Evolutionary conservation across 805 yeast species (phyloP), one percentile per base, ranked within the genome.

Genomic region (Candida palmyrensis): DNA sequence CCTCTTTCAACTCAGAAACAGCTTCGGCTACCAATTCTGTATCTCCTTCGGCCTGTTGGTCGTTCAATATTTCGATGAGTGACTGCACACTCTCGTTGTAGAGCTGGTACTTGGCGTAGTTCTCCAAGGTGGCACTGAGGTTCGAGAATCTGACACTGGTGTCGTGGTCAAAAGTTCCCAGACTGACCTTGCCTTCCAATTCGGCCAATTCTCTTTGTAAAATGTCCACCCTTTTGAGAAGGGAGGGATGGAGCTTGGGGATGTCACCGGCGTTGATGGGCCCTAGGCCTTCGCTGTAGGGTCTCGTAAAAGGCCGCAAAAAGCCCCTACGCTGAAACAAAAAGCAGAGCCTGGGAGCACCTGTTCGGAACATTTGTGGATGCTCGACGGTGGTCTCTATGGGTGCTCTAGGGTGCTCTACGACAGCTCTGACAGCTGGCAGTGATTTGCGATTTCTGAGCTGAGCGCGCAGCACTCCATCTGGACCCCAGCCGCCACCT

Each of bases 1-100:
- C 43, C 1, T 56, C 48, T 1, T 60, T 62, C 4, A 86, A 46
- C 48, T 89, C 97, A 3, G 40, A 40, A 27, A 66, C 52, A 0
- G 95, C 96, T 42, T 80, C 86, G 2, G 47, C 49, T 11, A 67
- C 41, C 33, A 79, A 50, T 21, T 51, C 66, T 33, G 62, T 62
- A 14, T 77, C 71, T 37, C 65, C 75, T 3, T 59, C 60, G 4
- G 42, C 41, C 11, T 41, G 38, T 11, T 56, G 60, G 21, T 40
- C 45, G 15, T 18, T 24, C 9, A 50, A 27, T 11, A 60, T 49
- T 21, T 55, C 57, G 11, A 39, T 31, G 19, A 66, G 46, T 10
- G 52, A 51, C 14, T 40, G 21, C n/a, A 58, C 36, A 17, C 49
- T 50, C 4, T 43, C 52, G 33, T 55, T 30, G 24, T 61, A 57